Evolutionary conservation across 495 filamentous ascomycete species (phyloP), one percentile per base, ranked within the genome.

Genomic region (Margaritispora aquatica): DNA sequence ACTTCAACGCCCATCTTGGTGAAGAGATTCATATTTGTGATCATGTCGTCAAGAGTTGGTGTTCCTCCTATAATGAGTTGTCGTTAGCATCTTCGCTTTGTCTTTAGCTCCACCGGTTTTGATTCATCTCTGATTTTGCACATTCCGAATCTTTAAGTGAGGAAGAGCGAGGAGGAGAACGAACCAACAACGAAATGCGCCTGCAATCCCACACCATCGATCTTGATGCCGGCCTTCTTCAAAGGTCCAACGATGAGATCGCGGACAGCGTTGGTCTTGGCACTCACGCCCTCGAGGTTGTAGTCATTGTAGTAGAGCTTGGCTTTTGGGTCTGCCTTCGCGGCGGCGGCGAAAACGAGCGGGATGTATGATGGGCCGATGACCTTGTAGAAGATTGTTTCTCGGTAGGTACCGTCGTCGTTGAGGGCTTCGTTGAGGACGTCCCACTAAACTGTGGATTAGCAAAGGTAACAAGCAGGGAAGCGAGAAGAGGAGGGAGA

Each of bases 261-360:
- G 5, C 41, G 11, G 11, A 71, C 69, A 4, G 66, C 78, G 0
- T 71, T 73, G 31, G 75, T 69, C 66, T 85, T 81, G 48, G 71
- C 61, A 4, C 78, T 74, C 5, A 74, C 71, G 3, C 66, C 73
- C 67, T 88, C 85, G 64, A 85, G 81, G 71, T 82, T 86, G 73
- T 87, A 89, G 61, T 86, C 83, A 65, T 88, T 88, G 73, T 84
- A 84, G 65, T 86, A 88, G 20, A 88, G 76, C 71, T 87, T 87
- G 4, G 80, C 79, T 17, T 67, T 54, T 0, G 79, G 82, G 64
- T 87, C 84, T 2, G 73, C 76, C 13, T 74, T 73, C 20, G 77
- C 75, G 3, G 79, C 79, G 8, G 59, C 51, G 5, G 34, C 9
- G 70, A 86, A 83, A 38, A 83, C 83, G 47, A 85, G 80, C 15